Base-by-base conservation (phyloP, 1,139 yeast genomes). In the Hemisphaericaspora lyxosophila region DNA sequence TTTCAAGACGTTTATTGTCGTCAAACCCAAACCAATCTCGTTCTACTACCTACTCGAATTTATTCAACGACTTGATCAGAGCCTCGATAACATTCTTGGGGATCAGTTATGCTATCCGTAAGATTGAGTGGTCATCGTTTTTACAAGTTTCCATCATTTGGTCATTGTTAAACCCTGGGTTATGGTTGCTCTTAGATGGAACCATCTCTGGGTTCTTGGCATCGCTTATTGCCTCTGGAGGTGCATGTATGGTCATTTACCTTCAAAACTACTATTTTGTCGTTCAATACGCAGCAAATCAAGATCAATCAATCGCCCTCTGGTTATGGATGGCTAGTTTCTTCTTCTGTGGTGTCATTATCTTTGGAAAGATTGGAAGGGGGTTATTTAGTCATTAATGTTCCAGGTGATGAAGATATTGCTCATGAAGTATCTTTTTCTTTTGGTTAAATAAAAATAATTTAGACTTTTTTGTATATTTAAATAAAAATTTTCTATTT, bases 171-270 rank as follows among this genome's bases (percentile, higher is more conserved):
- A 86, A 85, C 60, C 85, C 94, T 1, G 79, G 87, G 12, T 66
- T 89, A 42, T 89, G 97, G 96, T 63, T 81, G 41, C 65, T 85
- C 34, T 70, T 88, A 40, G 97, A 89, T 58, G 84, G 89, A 2
- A 79, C 95, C 1, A 50, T 78, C 9, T 75, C 78, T 35, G 90
- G 94, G 26, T 75, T 86, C 39, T 44, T 79, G 19, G 68, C 77
- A 6, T 68, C 81, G 36, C 48, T 71, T 7, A 35, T 62, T 2
- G 62, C 72, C 7, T 73, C 82, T 3, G 44, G 63, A 7, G 62
- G 62, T 18, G 67, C 73, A 1, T 64, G 77, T 49, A 46, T 63
- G 15, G 55, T 64, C 33, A 64, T 69, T 22, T 69, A 59, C 49
- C 42, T 54, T 7, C 65, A 64, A 41, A 65, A 65, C 41, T 49